Percentiles rank a stretch among this genome's conserved stretches.
Evolutionary conservation across 2,329 filamentous ascomycete genomes (phyloP).

Genomic region (Penicillium sp.): DNA sequence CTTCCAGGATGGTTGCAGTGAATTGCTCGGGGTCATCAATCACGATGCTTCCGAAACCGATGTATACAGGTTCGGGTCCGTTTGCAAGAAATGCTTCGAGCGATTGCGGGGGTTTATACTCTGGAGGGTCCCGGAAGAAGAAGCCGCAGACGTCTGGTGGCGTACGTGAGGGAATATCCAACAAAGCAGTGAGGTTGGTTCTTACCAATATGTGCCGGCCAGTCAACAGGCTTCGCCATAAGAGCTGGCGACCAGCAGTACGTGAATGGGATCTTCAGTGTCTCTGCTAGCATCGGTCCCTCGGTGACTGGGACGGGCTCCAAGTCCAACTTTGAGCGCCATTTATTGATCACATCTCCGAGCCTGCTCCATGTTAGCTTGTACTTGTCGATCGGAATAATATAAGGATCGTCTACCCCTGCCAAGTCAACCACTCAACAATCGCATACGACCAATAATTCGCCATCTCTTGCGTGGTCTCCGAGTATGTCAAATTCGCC

Average conservation of each 20-base stretch:
- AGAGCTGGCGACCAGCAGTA: constrained; percentile 53
- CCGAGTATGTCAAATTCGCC: constrained; percentile 50
- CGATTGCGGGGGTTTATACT: constrained; percentile 46
- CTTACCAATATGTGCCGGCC: constrained; percentile 44
- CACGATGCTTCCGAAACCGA: constrained; percentile 63
- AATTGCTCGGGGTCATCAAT: constrained; percentile 55
- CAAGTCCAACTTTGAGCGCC: constrained; percentile 46
- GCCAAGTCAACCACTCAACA: constrained; percentile 57
- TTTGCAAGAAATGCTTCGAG: constrained; percentile 50
- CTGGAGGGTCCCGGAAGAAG: constrained; percentile 47
- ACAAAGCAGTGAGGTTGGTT: neutral
- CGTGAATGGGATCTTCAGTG: constrained; percentile 48
- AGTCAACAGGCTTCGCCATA: constrained; percentile 48
- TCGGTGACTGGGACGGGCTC: constrained; percentile 43
- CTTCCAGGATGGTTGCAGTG: constrained; percentile 54
- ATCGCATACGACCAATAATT: constrained; percentile 55
- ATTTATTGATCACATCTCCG: constrained; percentile 54
- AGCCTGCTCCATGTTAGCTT: constrained; percentile 30
- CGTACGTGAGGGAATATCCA: neutral
- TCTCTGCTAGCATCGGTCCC: constrained; percentile 42
- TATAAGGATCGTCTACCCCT: constrained; percentile 43
- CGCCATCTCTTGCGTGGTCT: constrained; percentile 38
- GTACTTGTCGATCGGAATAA: neutral
- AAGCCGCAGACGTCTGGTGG: constrained; percentile 51
- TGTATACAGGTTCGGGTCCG: constrained; percentile 58